Evolutionary conservation across 257 asterid genomes (phyloP).

Genomic region (Nicotiana otophora): DNA sequence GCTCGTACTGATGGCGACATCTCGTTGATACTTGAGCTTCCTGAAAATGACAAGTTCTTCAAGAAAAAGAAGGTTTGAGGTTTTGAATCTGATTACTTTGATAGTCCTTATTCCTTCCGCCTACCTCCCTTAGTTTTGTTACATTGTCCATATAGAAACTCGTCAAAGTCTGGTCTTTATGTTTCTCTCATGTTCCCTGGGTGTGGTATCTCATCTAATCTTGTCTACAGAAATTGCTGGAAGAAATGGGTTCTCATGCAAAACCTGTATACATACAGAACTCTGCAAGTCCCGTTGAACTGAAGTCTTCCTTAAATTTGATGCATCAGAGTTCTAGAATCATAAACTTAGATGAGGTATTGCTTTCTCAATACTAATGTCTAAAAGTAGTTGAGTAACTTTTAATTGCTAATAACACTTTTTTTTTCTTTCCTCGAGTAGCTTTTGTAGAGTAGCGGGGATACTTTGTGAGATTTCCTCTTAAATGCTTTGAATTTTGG

Average conservation of each 20-base stretch:
- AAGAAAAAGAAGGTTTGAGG: conserved; percentile 56
- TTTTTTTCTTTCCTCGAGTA: neutral
- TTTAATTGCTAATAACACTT: neutral
- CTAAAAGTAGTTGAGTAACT: conserved; percentile 1
- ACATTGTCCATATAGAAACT: neutral
- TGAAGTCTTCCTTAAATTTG: conserved; percentile 26
- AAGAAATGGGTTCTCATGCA: conserved; percentile 29
- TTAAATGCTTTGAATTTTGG: neutral
- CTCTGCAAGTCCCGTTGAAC: conserved; percentile 38
- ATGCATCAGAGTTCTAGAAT: conserved; percentile 60
- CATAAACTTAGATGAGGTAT: conserved; percentile 65
- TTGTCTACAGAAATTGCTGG: conserved; percentile 51
- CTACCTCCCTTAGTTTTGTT: neutral
- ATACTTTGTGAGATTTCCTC: neutral
- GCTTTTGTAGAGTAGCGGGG: neutral
- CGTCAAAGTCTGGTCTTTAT: neutral
- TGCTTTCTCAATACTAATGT: neutral
- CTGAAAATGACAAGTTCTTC: conserved; percentile 52
- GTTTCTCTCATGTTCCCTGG: neutral
- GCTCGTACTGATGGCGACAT: conserved; percentile 35
- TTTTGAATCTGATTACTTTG: neutral
- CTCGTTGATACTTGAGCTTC: conserved; percentile 46
- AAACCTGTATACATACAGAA: conserved; percentile 30
- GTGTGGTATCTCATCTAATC: neutral
- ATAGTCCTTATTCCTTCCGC: neutral